Percentiles rank a stretch among this genome's conserved stretches.
Conservation (phyloP, 352 stramenopile species). For the Phytophthora europaea region DNA sequence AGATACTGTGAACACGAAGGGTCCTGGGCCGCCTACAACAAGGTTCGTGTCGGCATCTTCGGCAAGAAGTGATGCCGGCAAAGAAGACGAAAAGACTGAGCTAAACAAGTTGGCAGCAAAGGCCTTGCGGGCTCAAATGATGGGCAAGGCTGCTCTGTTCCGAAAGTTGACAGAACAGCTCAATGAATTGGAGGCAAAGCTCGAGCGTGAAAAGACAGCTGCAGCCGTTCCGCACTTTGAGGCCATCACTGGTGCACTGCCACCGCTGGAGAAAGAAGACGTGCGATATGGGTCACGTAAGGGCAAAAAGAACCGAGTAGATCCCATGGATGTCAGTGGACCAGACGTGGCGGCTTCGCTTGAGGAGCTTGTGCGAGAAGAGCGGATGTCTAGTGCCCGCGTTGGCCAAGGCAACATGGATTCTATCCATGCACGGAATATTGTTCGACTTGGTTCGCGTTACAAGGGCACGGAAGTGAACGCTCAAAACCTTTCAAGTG, state of each 20-base stretch:
- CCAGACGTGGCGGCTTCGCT: conserved; percentile 53
- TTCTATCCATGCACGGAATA: conserved; percentile 71
- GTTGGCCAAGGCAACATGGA: conserved; percentile 74
- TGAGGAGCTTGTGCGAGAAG: conserved; percentile 83
- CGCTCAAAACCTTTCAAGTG: conserved; percentile 70
- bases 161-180: conserved; percentile 79
- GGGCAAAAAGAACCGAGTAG: conserved; percentile 67
- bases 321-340: conserved; percentile 23
- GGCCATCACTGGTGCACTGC: conserved; percentile 62
- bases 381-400: conserved; percentile 65
- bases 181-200: conserved; percentile 80
- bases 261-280: conserved; percentile 78
- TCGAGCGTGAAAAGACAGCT: conserved; percentile 51
- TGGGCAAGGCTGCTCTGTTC: conserved; percentile 83
- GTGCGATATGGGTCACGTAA: conserved; percentile 65
- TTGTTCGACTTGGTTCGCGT: conserved; percentile 74
- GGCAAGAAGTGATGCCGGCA: conserved; percentile 3
- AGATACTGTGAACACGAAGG: not conserved
- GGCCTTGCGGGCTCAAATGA: conserved; percentile 85
- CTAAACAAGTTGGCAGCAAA: conserved; percentile 87
- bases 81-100: conserved; percentile 49
- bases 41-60: conserved; percentile 7
- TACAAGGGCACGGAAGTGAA: conserved; percentile 82
- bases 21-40: conserved; percentile 9
- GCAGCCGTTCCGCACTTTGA: conserved; percentile 69